Conservation (phyloP, 495 filamentous ascomycete genomes). For the Chaetomium tenue region DNA sequence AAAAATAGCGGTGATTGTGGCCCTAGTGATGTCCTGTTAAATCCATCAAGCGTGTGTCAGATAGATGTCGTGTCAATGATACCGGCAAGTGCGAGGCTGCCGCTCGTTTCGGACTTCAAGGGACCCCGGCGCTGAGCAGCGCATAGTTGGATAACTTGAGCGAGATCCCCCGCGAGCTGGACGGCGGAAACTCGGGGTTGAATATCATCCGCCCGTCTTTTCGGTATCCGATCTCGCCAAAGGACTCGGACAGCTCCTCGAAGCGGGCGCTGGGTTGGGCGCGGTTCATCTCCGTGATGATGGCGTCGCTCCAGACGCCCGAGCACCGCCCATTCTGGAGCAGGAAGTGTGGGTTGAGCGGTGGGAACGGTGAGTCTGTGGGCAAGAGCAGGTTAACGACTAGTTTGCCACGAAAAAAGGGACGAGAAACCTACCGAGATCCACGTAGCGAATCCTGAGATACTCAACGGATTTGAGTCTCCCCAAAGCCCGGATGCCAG, state of each 20-base stretch:
- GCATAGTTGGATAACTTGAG: slow-evolving; percentile 51
- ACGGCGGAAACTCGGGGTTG: slow-evolving; percentile 48
- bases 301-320: slow-evolving; percentile 67
- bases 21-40: slow-evolving; percentile 3
- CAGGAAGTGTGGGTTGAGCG: slow-evolving; percentile 66
- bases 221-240: slow-evolving; percentile 49
- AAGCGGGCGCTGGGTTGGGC: slow-evolving; percentile 56
- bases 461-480: slow-evolving; percentile 53
- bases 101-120: background rate
- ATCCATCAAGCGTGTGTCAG: background rate
- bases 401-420: slow-evolving; percentile 1
- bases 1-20: slow-evolving; percentile 8
- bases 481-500: slow-evolving; percentile 57
- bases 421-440: slow-evolving; percentile 54
- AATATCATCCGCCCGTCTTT: slow-evolving; percentile 53
- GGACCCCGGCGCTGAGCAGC: slow-evolving; percentile 38
- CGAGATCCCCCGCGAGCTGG: slow-evolving; percentile 43
- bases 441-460: slow-evolving; percentile 68
- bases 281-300: slow-evolving; percentile 53
- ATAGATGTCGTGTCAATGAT: background rate
- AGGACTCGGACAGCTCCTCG: slow-evolving; percentile 57
- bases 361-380: slow-evolving; percentile 53
- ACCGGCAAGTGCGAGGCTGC: background rate
- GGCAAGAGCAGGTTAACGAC: background rate
- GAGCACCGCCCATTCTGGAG: slow-evolving; percentile 56